A percentile compares a stretch with the other conserved stretches of the same genome.
Evolutionary conservation across 345 rosid genomes (phyloP).

Genomic region (Syzygium grande): DNA sequence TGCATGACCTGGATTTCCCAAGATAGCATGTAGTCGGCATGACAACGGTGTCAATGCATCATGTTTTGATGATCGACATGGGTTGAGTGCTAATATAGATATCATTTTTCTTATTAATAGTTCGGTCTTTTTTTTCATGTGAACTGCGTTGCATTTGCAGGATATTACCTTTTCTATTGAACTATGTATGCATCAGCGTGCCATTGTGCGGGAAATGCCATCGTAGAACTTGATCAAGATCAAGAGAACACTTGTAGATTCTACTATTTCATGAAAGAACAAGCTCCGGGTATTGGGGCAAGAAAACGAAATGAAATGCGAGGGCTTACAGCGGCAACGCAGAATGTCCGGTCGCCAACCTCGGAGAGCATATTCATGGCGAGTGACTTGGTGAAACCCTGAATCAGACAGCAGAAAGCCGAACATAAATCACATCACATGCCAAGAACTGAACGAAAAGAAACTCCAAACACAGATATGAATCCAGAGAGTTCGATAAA

Average conservation of each 20-base stretch:
- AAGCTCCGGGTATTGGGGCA: neutral
- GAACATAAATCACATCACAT: neutral
- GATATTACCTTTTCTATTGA: neutral
- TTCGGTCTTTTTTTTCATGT: neutral
- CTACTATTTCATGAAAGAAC: neutral
- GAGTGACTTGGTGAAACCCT: conserved; percentile 93
- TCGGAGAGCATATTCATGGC: conserved; percentile 92
- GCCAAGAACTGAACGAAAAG: neutral
- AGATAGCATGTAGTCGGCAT: neutral
- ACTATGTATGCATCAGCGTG: neutral
- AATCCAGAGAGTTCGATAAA: neutral
- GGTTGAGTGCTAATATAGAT: neutral
- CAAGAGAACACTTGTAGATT: neutral
- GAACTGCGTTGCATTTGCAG: neutral
- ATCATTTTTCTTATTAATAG: neutral
- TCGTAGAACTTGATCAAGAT: neutral
- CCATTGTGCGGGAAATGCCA: neutral
- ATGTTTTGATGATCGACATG: neutral
- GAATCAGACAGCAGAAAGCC: neutral
- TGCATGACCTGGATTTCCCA: neutral
- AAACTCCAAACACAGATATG: neutral
- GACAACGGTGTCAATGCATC: neutral
- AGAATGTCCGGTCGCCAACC: conserved; percentile 95
- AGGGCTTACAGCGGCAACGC: conserved; percentile 76
- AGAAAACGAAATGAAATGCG: neutral